Conservation (phyloP, 306 rosid species). For the Gastrolobium villosum region DNA sequence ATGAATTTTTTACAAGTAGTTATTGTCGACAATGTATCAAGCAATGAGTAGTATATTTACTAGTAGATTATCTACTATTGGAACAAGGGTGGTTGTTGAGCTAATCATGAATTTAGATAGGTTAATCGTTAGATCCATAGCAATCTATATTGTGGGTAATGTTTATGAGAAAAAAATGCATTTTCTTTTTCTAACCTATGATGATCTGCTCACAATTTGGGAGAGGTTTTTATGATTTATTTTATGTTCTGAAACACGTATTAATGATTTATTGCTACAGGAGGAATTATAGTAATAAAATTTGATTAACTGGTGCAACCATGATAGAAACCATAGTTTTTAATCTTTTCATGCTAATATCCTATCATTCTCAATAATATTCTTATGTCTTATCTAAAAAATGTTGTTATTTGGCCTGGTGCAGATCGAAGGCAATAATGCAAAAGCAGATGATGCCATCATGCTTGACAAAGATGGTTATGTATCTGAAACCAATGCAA, state of each 20-base stretch:
- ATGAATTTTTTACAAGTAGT: not conserved
- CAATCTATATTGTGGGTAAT: not conserved
- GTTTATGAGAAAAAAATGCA: not conserved
- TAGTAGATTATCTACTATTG: not conserved
- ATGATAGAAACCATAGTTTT: not conserved
- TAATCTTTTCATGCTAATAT: slow-evolving; percentile 15
- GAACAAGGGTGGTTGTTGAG: not conserved
- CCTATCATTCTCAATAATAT: slow-evolving; percentile 7
- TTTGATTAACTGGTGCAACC: not conserved
- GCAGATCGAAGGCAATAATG: slow-evolving; percentile 43
- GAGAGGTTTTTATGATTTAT: not conserved
- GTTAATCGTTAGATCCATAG: slow-evolving; percentile 1
- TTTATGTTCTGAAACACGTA: not conserved
- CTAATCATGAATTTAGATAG: slow-evolving; percentile 5
- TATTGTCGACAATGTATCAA: slow-evolving; percentile 9
- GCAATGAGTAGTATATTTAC: not conserved
- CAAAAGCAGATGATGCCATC: slow-evolving; percentile 44
- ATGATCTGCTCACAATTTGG: not conserved
- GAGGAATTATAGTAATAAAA: not conserved
- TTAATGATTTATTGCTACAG: not conserved
- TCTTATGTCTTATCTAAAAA: slow-evolving; percentile 10
- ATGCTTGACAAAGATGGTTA: slow-evolving; percentile 61
- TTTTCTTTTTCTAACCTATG: not conserved
- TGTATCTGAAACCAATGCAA: slow-evolving; percentile 89
- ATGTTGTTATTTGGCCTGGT: slow-evolving; percentile 22